Evolutionary conservation across 345 rosid species (phyloP).

Genomic region (Turritis glabra): DNA sequence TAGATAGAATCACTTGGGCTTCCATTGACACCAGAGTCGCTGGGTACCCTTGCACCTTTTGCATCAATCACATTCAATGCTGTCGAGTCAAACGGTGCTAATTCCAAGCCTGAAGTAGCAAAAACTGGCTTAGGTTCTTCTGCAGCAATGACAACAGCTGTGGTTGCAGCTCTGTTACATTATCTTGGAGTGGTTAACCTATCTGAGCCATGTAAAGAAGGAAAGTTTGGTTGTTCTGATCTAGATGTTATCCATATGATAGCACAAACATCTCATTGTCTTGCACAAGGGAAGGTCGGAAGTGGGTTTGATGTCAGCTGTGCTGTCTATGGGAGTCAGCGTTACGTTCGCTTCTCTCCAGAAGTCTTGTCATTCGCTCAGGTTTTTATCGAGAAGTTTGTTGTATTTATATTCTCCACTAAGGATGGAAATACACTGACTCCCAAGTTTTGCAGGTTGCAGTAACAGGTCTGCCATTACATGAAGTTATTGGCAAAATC

Average conservation of each 20-base stretch:
- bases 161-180: conserved; percentile 86
- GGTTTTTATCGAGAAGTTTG: conserved; percentile 46
- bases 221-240: conserved; percentile 43
- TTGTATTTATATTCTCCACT: not conserved
- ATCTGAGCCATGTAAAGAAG: conserved; percentile 47
- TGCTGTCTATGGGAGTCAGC: conserved; percentile 97
- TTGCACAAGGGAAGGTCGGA: conserved; percentile 98
- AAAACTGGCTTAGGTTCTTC: conserved; percentile 99
- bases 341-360: conserved; percentile 92
- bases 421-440: conserved; percentile 24
- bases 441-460: conserved; percentile 52
- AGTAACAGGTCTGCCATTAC: conserved; percentile 50
- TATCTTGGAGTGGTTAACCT: conserved; percentile 84
- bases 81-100: conserved; percentile 57
- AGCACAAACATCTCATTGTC: conserved; percentile 93
- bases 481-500: conserved; percentile 58
- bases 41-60: conserved; percentile 82
- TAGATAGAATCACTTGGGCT: conserved; percentile 90
- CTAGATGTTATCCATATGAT: conserved; percentile 81
- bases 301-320: conserved; percentile 99
- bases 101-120: conserved; percentile 92
- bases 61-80: conserved; percentile 80
- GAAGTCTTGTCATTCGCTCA: conserved; percentile 82
- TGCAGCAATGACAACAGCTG: conserved; percentile 98
- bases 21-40: conserved; percentile 75